Conservation (phyloP, 768 basidiomycete species). For the Tylopilus intermedius region DNA sequence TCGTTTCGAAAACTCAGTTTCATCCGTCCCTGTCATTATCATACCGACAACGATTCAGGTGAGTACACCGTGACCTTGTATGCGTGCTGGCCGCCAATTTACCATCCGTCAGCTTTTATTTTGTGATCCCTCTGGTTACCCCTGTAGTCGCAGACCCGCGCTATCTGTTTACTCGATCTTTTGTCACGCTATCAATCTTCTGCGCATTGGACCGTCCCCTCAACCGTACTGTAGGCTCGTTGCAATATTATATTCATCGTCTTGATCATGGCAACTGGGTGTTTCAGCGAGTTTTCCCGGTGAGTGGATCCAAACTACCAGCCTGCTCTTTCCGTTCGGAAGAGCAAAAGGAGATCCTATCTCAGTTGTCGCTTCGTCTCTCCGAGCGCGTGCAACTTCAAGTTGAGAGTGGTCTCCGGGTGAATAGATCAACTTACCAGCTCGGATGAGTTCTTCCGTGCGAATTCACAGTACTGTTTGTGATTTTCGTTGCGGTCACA, state of each 20-base stretch:
- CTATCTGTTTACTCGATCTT: neutral
- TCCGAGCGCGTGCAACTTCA: neutral
- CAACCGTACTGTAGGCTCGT: neutral
- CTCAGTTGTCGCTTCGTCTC: neutral
- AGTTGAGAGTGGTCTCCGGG: neutral
- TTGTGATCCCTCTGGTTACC: conserved; percentile 1
- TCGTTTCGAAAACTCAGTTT: conserved; percentile 12
- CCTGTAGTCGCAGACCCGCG: neutral
- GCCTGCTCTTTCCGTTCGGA: neutral
- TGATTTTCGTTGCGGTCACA: too few species aligned
- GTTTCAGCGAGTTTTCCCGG: neutral
- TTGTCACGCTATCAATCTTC: conserved; percentile 1
- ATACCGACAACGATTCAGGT: conserved; percentile 21
- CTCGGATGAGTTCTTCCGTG: too few species aligned
- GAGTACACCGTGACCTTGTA: neutral
- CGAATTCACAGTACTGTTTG: too few species aligned
- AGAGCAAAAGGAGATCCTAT: neutral
- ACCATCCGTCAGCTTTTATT: conserved; percentile 14
- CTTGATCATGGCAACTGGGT: neutral
- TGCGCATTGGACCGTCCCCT: neutral
- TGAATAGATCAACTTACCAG: too few species aligned
- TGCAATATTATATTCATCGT: conserved; percentile 2
- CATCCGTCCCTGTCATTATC: conserved; percentile 20
- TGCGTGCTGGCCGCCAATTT: neutral
- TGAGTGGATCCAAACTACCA: neutral